Percentiles rank a stretch among this genome's conserved stretches.
Conservation (phyloP, 495 filamentous ascomycete species). For the Talaromyces proteolyticus region DNA sequence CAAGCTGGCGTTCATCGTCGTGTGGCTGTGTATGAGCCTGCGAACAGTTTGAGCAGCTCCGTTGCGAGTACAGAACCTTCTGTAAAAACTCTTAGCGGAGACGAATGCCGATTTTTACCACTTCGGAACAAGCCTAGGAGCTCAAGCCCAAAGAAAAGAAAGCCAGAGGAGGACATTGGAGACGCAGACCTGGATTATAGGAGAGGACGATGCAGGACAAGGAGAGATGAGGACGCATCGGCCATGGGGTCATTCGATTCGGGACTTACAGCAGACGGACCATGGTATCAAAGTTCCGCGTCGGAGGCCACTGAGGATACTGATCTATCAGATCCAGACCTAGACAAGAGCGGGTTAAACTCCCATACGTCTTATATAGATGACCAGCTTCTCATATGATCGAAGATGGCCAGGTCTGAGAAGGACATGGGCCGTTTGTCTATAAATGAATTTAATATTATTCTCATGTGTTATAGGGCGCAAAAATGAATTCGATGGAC, state of each 20-base stretch:
- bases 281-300: background rate
- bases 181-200: background rate
- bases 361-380: background rate
- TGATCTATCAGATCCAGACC: background rate
- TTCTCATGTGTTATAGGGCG: no score
- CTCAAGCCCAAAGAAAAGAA: background rate
- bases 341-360: background rate
- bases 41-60: background rate
- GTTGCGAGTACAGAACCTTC: background rate
- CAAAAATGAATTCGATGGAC: no score
- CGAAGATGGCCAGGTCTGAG: no score
- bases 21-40: background rate
- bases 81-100: background rate
- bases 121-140: background rate
- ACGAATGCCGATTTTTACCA: background rate
- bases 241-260: background rate
- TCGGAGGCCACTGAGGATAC: background rate
- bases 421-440: no score
- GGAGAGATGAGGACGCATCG: background rate
- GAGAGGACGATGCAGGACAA: background rate
- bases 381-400: no score
- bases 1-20: background rate
- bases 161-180: background rate
- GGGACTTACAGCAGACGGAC: background rate
- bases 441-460: no score